These are phyloP conservation scores for Monosporozyma siamensis DNA, from an alignment of 805 yeast species.

Conservation along the genomic window DNA sequence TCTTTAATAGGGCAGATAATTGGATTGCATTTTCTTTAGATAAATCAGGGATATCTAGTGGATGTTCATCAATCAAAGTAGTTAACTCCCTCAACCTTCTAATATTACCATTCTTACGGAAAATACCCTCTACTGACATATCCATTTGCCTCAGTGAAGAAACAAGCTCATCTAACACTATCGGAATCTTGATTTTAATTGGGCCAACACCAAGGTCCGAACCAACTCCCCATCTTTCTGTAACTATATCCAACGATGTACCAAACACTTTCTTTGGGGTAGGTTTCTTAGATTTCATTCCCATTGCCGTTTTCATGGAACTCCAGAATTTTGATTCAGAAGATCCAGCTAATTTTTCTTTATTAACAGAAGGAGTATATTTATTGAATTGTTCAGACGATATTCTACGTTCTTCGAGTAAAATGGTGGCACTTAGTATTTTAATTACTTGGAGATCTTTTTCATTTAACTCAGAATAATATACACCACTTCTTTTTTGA, in stretches of 20 bases:
- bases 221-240: slow-evolving; percentile 66
- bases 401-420: slow-evolving; percentile 20
- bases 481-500: slow-evolving; percentile 31
- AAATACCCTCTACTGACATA: slow-evolving; percentile 91
- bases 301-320: slow-evolving; percentile 23
- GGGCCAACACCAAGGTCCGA: slow-evolving; percentile 83
- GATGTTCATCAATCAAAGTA: slow-evolving; percentile 62
- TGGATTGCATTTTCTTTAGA: slow-evolving; percentile 78
- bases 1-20: slow-evolving; percentile 84
- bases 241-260: slow-evolving; percentile 57
- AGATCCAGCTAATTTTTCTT: background rate
- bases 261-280: slow-evolving; percentile 56
- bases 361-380: slow-evolving; percentile 4
- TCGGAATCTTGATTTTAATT: slow-evolving; percentile 67
- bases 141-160: slow-evolving; percentile 81
- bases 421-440: slow-evolving; percentile 39
- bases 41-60: slow-evolving; percentile 62
- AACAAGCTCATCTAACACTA: slow-evolving; percentile 77
- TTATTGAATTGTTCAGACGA: slow-evolving; percentile 6
- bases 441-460: slow-evolving; percentile 45
- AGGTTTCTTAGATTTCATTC: slow-evolving; percentile 19
- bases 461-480: slow-evolving; percentile 45
- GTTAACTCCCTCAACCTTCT: slow-evolving; percentile 66
- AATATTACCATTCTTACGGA: slow-evolving; percentile 93
- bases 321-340: slow-evolving; percentile 19